These are phyloP conservation scores for Torrubiellomyces zombiae DNA, from an alignment of 2,329 filamentous ascomycete genomes.

Conservation along the genomic window DNA sequence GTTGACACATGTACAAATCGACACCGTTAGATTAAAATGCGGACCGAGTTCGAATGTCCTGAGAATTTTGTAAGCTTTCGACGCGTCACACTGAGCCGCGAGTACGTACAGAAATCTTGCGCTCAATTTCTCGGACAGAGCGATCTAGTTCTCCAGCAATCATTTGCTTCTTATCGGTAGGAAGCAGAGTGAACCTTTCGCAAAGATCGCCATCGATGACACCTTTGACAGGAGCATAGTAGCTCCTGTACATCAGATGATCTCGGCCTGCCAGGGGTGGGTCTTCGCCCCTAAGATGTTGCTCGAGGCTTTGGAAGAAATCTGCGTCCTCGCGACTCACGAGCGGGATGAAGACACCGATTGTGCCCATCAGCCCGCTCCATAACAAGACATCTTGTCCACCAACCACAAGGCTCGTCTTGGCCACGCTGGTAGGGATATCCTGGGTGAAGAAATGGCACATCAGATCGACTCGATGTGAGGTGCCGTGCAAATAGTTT, in stretches of 20 bases:
- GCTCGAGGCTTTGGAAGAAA: slow-evolving; percentile 91
- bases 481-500: slow-evolving; percentile 75
- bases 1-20: slow-evolving; percentile 1
- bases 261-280: slow-evolving; percentile 80
- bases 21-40: slow-evolving; percentile 28
- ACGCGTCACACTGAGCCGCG: neutral
- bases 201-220: slow-evolving; percentile 94
- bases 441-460: slow-evolving; percentile 85
- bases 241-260: slow-evolving; percentile 87
- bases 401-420: slow-evolving; percentile 77
- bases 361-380: slow-evolving; percentile 86
- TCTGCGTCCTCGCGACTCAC: slow-evolving; percentile 83
- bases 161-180: slow-evolving; percentile 82
- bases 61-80: slow-evolving; percentile 9
- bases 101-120: slow-evolving; percentile 63
- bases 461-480: slow-evolving; percentile 71
- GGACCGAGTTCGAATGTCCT: slow-evolving; percentile 42
- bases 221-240: slow-evolving; percentile 92
- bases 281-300: slow-evolving; percentile 73
- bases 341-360: slow-evolving; percentile 88
- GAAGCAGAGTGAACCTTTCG: slow-evolving; percentile 72
- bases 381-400: slow-evolving; percentile 84
- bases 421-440: slow-evolving; percentile 77
- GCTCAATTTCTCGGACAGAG: slow-evolving; percentile 81
- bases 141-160: slow-evolving; percentile 88